Conservation (phyloP, 2,329 filamentous ascomycete species). For the Chaetomium sp. region DNA sequence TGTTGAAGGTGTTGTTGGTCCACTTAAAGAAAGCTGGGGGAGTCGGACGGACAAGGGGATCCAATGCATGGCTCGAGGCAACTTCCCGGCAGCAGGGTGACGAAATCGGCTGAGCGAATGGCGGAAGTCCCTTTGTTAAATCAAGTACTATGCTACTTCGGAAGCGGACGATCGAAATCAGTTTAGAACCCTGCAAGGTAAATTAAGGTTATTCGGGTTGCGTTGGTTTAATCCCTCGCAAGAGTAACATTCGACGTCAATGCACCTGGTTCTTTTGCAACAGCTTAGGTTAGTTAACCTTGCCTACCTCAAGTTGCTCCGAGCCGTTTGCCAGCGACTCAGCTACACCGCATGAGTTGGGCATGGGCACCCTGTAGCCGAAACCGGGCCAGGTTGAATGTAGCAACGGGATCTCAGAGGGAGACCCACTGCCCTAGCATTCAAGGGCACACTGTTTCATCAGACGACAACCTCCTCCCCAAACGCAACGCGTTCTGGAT, state of each 20-base stretch:
- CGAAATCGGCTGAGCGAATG: conserved; percentile 35
- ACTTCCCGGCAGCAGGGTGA: conserved; percentile 32
- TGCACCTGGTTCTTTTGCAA: neutral
- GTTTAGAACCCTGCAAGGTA: neutral
- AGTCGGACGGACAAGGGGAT: conserved; percentile 12
- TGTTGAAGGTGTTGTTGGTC: conserved; percentile 20
- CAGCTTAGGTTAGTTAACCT: neutral
- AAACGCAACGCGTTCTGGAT: neutral
- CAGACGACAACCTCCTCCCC: conserved; percentile 2
- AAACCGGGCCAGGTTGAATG: conserved; percentile 5
- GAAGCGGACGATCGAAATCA: neutral
- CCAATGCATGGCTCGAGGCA: conserved; percentile 23
- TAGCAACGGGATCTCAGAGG: conserved; percentile 4
- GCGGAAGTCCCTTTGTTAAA: conserved; percentile 25
- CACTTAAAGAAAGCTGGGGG: conserved; percentile 15
- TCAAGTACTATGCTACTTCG: conserved; percentile 6
- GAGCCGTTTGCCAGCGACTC: neutral
- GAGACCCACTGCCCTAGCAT: neutral
- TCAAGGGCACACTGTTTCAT: neutral
- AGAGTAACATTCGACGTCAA: neutral
- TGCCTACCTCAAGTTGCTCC: neutral
- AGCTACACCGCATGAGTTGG: too few species aligned
- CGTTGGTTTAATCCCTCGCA: neutral
- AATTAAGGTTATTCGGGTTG: neutral
- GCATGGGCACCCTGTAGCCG: conserved; percentile 2